Evolutionary conservation across 108 stramenopile genomes (phyloP), one percentile per base, ranked within the genome.

Genomic region (Pseudonitzschia pungens): DNA sequence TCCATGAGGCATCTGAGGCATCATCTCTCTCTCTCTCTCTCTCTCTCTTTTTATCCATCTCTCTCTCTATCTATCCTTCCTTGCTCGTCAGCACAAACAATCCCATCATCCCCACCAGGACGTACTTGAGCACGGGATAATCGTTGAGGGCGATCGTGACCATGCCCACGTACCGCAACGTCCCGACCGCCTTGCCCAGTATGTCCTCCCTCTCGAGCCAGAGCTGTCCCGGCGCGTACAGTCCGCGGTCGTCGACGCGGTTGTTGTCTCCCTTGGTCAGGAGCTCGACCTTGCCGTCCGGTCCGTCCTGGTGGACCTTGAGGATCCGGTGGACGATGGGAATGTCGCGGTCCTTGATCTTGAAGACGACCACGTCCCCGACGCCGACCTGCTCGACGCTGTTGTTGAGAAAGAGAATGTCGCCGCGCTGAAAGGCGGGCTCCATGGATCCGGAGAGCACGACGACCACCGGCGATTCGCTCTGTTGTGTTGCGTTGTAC

Each of bases 181-280:
- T 96, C 16, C 94, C 93, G 67, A 91, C 87, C 1, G 98, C 98
- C 69, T 97, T 96, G 10, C 99, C 99, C 73, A 99, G 74, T 67
- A 99, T 98, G 76, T 98, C 97, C 43, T 98, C 98, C 45, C 99
- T 84, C 64, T 95, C 77, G 65, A 99, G 87, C 99, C 99, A 99
- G 58, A 97, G 81, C 79, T 99, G 99, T 43, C 99, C 99, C 10
- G 97, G 97, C 22, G 98, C 98, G 83, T 99, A 99, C 56, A 99
- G 75, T 41, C 97, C 97, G 28, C 98, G 89, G 89, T 99, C 99
- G 81, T 99, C 97, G 16, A 99, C 96, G 26, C 96, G 85, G 73
- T 99, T 99, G 78, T 98, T 99, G 81, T 99, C 99, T 12, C 99
- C 99, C 82, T 99, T 99, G 43, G 99, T 99, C 33, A 99, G 81